Conservation (phyloP, 2,329 filamentous ascomycete species). For the Epichloe baconii region DNA sequence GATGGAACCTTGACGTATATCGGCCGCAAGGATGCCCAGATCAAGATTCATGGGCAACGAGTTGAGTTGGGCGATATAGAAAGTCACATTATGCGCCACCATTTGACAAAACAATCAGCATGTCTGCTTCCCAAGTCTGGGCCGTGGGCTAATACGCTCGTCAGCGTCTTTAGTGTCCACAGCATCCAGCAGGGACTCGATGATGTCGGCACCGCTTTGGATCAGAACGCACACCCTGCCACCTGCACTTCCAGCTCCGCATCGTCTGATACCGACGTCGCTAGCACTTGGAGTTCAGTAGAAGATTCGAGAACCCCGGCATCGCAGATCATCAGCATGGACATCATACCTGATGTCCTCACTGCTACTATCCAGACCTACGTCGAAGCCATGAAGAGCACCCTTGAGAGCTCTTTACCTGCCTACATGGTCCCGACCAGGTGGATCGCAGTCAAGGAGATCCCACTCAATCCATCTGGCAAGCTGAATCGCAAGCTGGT, state of each 20-base stretch:
- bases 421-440: constrained; percentile 10
- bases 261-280: neutral
- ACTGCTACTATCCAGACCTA: neutral
- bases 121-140: neutral
- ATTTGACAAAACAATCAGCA: neutral
- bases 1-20: constrained; percentile 25
- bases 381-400: constrained; percentile 4
- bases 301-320: neutral
- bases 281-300: neutral
- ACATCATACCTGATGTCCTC: neutral
- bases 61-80: constrained; percentile 15
- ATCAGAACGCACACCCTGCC: neutral
- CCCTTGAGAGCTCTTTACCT: constrained; percentile 6
- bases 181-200: neutral
- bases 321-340: neutral
- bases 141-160: constrained; percentile 4
- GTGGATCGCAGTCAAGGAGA: constrained; percentile 7
- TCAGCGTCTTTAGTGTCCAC: constrained; percentile 2
- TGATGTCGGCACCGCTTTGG: neutral
- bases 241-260: neutral
- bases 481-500: constrained; percentile 9
- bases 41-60: constrained; percentile 40
- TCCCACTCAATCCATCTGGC: constrained; percentile 8
- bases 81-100: constrained; percentile 5
- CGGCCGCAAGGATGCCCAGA: constrained; percentile 38